Evolutionary conservation across 2,329 filamentous ascomycete genomes (phyloP).

Genomic region (Zymoseptoria pseudotritici): DNA sequence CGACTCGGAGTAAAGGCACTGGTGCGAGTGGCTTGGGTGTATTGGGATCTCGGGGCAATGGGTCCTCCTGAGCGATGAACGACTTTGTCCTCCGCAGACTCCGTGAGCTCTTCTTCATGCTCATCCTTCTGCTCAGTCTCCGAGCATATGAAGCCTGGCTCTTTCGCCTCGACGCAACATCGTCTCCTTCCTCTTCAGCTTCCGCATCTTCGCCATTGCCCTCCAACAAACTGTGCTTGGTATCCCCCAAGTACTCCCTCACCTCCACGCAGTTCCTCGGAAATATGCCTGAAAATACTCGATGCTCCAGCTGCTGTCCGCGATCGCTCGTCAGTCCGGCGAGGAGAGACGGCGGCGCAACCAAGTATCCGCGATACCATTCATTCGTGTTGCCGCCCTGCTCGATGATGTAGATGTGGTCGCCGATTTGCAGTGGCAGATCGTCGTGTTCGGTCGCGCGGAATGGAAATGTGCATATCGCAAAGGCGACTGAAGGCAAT

Average conservation of each 20-base stretch:
- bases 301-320: conserved; percentile 86
- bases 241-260: conserved; percentile 69
- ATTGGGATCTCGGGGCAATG: conserved; percentile 52
- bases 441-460: conserved; percentile 78
- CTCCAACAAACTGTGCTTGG: not conserved
- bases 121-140: conserved; percentile 25
- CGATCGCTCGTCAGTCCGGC: conserved; percentile 84
- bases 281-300: conserved; percentile 98
- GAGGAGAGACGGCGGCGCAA: conserved; percentile 86
- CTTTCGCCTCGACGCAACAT: conserved; percentile 14
- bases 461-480: conserved; percentile 92
- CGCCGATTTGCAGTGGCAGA: conserved; percentile 91
- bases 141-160: conserved; percentile 24
- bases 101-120: conserved; percentile 21
- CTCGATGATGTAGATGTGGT: conserved; percentile 98
- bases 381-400: conserved; percentile 76
- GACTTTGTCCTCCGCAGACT: conserved; percentile 19
- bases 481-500: conserved; percentile 93
- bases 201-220: conserved; percentile 11
- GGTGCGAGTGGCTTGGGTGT: conserved; percentile 77
- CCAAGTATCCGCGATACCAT: conserved; percentile 93
- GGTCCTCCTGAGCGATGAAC: conserved; percentile 17
- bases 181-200: conserved; percentile 3
- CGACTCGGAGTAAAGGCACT: conserved; percentile 94
- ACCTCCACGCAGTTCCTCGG: conserved; percentile 91